Base-by-base conservation (phyloP, 148 eudicot species). In the Rhododendron henanense region DNA sequence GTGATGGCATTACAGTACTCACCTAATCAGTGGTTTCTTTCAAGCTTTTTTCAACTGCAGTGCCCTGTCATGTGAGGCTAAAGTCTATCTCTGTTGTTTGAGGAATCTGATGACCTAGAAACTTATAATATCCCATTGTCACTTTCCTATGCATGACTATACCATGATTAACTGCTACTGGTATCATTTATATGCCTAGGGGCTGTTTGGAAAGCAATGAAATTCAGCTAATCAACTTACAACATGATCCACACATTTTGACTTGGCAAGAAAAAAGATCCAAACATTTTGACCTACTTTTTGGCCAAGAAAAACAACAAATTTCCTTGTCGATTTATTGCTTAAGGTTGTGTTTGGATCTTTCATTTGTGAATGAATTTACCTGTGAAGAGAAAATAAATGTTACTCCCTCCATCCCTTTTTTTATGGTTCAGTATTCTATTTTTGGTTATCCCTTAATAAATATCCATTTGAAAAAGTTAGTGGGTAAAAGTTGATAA, bases 11-110 rank as follows among this genome's bases (percentile, higher is more conserved):
- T 25, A 67, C 6, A 67, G 35, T 10, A 10, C 35, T 69, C 50
- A 41, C 75, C 47, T 2, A 69, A 45, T 61, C n/a, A n/a, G 4
- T 48, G 53, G 11, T 6, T 19, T 7, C 25, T 61, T 82, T 41
- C 15, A 21, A 82, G 31, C 33, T 78, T 74, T 25, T 76, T 25
- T 33, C 23, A 41, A 25, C 75, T 28, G 15, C 33, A 84, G 25
- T 85, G 85, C 87, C 87, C 82, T 81, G 81, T 88, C 87, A 85
- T 74, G 75, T 80, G 78, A 74, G 59, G 79, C 15, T 85, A 85
- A 81, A 88, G 87, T 88, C 78, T 28, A n/a, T 31, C 45, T 1
- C 16, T 71, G 59, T 71, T 84, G 78, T 86, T 2, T 74, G 53
- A 16, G 48, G 37, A 81, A 65, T 50, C 81, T 25, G 35, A 44